Conservation (phyloP, 1,139 yeast species). For the Candida albicans region DNA sequence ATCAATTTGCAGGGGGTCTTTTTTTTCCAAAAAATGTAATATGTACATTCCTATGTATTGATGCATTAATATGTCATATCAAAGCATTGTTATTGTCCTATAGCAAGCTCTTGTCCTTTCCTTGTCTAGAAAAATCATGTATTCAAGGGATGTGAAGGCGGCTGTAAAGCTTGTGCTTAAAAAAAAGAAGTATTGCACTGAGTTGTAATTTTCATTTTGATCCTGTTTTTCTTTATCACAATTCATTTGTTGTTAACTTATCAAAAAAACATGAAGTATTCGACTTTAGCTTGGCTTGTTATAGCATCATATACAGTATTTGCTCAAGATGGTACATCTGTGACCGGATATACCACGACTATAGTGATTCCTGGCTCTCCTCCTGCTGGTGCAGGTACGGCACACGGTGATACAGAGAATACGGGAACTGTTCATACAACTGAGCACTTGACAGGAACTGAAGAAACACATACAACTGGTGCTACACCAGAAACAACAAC, state of each 20-base stretch:
- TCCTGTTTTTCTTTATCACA: not conserved
- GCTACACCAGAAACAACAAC: not conserved
- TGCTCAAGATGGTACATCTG: slow-evolving; percentile 6
- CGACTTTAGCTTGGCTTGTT: slow-evolving; percentile 5
- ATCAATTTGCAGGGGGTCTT: not conserved
- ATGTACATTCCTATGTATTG: not conserved
- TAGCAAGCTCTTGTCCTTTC: slow-evolving; percentile 1
- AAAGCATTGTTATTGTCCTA: not conserved
- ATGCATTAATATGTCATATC: slow-evolving; percentile 1
- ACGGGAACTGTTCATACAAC: not conserved
- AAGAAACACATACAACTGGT: not conserved
- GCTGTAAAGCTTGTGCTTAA: not conserved
- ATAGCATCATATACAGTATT: slow-evolving; percentile 3
- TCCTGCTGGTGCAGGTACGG: not conserved
- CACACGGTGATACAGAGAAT: not conserved
- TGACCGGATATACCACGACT: slow-evolving; percentile 5
- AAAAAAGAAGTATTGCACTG: not conserved
- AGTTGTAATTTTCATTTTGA: not conserved
- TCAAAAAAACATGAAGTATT: slow-evolving; percentile 2
- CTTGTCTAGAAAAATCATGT: not conserved
- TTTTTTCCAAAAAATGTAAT: not conserved
- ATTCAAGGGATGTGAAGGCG: slow-evolving; percentile 3
- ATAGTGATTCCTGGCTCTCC: slow-evolving; percentile 1
- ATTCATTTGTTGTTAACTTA: not conserved
- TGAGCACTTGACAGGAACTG: not conserved